Evolutionary conservation across 2,329 filamentous ascomycete genomes (phyloP).

Genomic region (Diaporthe velutina): DNA sequence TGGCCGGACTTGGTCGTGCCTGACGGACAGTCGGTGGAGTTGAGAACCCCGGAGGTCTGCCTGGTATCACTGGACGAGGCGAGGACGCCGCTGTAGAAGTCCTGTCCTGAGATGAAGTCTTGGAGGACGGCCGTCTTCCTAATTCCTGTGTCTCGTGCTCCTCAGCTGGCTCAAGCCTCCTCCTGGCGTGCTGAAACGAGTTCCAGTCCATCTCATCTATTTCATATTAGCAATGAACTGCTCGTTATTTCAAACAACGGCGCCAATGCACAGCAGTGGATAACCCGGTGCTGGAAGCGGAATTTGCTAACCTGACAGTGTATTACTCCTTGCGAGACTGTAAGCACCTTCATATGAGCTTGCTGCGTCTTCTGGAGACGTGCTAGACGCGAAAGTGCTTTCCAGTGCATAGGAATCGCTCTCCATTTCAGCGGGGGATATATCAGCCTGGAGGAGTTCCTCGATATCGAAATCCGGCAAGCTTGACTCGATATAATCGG

Average conservation of each 20-base stretch:
- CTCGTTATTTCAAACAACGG: background rate
- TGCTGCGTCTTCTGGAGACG: background rate
- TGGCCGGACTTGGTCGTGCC: background rate
- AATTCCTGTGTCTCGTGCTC: background rate
- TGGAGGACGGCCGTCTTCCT: background rate
- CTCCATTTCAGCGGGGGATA: background rate
- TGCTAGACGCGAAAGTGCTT: background rate
- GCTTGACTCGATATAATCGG: slow-evolving; percentile 6
- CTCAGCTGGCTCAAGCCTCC: background rate
- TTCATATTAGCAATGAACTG: background rate
- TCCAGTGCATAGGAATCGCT: background rate
- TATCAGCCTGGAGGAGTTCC: background rate
- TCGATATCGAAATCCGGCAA: slow-evolving; percentile 16
- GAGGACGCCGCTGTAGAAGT: background rate
- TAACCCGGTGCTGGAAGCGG: background rate
- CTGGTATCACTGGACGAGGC: background rate
- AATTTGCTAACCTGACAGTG: background rate
- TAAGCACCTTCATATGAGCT: background rate
- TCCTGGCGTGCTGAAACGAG: background rate
- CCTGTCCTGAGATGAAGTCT: background rate
- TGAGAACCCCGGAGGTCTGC: background rate
- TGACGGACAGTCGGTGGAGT: background rate
- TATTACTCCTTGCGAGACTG: background rate
- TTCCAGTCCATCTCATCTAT: slow-evolving; percentile 8
- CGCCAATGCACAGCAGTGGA: background rate